Conservation (phyloP, 176 grass and related monocot genomes). For the Melocanna baccifera region DNA sequence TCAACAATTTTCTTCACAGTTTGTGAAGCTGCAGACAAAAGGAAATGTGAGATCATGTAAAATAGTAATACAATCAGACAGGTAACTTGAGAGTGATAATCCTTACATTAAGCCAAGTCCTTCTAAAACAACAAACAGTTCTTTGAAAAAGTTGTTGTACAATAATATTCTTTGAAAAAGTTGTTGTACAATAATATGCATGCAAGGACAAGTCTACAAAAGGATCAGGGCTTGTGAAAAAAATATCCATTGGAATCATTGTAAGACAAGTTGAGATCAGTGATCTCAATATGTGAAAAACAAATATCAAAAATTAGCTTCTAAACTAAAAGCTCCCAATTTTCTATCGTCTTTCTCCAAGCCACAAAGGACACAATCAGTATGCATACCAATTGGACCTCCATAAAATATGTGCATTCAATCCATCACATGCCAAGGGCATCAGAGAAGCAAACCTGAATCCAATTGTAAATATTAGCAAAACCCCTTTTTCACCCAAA, state of each 20-base stretch:
- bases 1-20: slow-evolving; percentile 94
- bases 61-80: background rate
- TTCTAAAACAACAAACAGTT: background rate
- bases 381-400: background rate
- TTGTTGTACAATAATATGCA: too few species aligned
- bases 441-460: background rate
- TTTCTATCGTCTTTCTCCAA: background rate
- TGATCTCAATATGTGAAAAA: background rate
- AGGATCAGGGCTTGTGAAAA: background rate
- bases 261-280: background rate
- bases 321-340: background rate
- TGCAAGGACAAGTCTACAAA: background rate
- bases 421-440: background rate
- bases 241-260: background rate
- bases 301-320: background rate
- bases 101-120: background rate
- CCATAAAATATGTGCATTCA: background rate
- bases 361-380: background rate
- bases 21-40: slow-evolving; percentile 64
- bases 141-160: background rate
- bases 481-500: background rate
- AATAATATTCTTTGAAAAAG: too few species aligned
- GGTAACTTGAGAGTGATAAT: background rate
- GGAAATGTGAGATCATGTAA: background rate
- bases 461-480: background rate